Evolutionary conservation across 208 protist species (phyloP), one percentile per base, ranked within the genome.

Genomic region (Leishmania tarentolae): DNA sequence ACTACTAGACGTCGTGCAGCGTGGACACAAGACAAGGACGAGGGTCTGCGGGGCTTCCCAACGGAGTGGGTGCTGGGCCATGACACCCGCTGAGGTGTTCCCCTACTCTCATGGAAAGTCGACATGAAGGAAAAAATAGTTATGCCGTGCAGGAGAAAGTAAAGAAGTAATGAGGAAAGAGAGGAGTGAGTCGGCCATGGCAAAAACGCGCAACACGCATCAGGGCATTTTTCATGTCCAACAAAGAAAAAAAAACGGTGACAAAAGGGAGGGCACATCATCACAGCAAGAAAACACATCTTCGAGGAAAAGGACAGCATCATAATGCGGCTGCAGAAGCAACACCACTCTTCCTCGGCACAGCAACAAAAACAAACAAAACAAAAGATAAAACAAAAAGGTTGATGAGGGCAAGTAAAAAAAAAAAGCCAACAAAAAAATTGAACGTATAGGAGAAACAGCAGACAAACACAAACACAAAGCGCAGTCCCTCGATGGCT

Each of bases 231-330:
- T 21, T 35, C 31, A 31, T 68, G 61, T 68, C 65, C 28, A 24
- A 35, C 17, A 7, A 70, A 24, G 21, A 70, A 72, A 72, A 72
- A 31, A 70, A 72, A 72, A 72, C 13, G 24, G 68, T n/a, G 56
- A 42, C 31, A 3, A 28, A 24, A 31, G 44, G 4, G 68, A 24
- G n/a, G n/a, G n/a, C n/a, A n/a, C n/a, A n/a, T n/a, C 37, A 17
- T 4, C 13, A 72, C n/a, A 46, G 65, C 17, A 46, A 47, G 31
- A 24, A 40, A 17, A 35, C 44, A 4, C 24, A 2, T 35, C n/a
- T 13, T 72, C 13, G 42, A 50, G 0, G 68, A 31, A 72, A 72
- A 50, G 42, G 42, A 52, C 1, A 4, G 3, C 44, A 72, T 72
- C 19, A 52, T 2, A 52, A 28, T 35, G 42, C 24, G 11, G 44